phyloP scores from a whole-genome alignment of 768 basidiomycete species.

The Leccinum broughii region DNA sequence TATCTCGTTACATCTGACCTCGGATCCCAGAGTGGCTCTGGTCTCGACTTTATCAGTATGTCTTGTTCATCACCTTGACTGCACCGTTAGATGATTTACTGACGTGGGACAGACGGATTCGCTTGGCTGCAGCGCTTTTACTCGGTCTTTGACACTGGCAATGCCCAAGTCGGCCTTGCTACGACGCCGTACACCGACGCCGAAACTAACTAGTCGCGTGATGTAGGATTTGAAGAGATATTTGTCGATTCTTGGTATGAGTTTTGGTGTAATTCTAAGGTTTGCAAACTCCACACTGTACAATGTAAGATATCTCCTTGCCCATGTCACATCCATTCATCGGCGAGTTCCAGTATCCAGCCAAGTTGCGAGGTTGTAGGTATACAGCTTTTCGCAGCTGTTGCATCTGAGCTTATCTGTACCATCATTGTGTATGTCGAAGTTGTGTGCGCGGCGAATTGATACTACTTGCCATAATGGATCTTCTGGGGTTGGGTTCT shows the following conservation, averaged over 20 bases:
- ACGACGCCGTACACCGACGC: conserved; percentile 44
- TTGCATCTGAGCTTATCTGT: background rate
- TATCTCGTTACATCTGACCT: conserved; percentile 60
- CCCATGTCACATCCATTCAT: background rate
- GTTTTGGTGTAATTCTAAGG: too few species aligned
- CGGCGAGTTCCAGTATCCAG: background rate
- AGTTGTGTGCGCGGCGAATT: background rate
- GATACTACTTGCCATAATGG: background rate
- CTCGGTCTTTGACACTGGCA: conserved; percentile 46
- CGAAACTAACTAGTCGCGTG: background rate
- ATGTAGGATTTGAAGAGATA: background rate
- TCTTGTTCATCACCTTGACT: conserved; percentile 1
- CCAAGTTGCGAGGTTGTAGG: background rate
- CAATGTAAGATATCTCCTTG: background rate
- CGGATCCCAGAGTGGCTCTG: conserved; percentile 49
- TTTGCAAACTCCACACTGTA: too few species aligned
- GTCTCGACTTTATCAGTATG: conserved; percentile 66
- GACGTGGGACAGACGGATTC: conserved; percentile 46
- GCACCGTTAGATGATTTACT: background rate
- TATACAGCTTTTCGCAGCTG: background rate
- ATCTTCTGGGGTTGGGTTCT: too few species aligned
- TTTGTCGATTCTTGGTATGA: too few species aligned
- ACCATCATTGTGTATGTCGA: background rate
- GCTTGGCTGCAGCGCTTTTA: conserved; percentile 64
- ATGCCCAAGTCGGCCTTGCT: conserved; percentile 26